A percentile compares a stretch with the other conserved stretches of the same genome.
phyloP scores from a whole-genome alignment of 1,139 yeast genomes.

The Kurtzmaniella natalensis region DNA sequence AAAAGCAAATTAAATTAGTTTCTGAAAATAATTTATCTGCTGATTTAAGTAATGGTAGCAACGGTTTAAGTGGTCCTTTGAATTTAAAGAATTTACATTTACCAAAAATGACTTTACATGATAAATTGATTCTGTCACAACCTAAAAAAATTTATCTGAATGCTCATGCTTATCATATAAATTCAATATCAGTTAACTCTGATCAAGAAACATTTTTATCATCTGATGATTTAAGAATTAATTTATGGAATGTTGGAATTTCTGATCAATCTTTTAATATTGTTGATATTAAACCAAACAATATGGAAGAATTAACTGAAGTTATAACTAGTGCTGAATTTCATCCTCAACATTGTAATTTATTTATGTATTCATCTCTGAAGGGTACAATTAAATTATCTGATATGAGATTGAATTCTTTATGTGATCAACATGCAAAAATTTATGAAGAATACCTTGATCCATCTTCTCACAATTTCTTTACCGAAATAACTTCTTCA shows the following conservation, averaged over 20 bases:
- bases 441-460: constrained; percentile 91
- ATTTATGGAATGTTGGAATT: constrained; percentile 91
- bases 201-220: constrained; percentile 95
- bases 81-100: constrained; percentile 50
- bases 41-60: constrained; percentile 6
- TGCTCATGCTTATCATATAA: constrained; percentile 98
- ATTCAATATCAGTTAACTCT: constrained; percentile 88
- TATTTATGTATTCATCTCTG: constrained; percentile 94
- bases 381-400: constrained; percentile 94
- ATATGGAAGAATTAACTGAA: constrained; percentile 98
- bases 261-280: constrained; percentile 95
- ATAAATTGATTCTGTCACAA: constrained; percentile 90
- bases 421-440: constrained; percentile 88
- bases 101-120: constrained; percentile 88
- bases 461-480: constrained; percentile 89
- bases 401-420: constrained; percentile 94
- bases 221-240: constrained; percentile 92
- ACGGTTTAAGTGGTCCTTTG: constrained; percentile 5
- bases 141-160: constrained; percentile 90
- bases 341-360: constrained; percentile 89
- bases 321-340: constrained; percentile 98
- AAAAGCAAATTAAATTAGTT: constrained; percentile 87
- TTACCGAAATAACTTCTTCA: constrained; percentile 94
- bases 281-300: constrained; percentile 95
- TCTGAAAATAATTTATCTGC: constrained; percentile 68